Percentiles rank a stretch among this genome's conserved stretches.
phyloP scores from a whole-genome alignment of 2,329 filamentous ascomycete species.

The Phyllosticta paracitricarpa region DNA sequence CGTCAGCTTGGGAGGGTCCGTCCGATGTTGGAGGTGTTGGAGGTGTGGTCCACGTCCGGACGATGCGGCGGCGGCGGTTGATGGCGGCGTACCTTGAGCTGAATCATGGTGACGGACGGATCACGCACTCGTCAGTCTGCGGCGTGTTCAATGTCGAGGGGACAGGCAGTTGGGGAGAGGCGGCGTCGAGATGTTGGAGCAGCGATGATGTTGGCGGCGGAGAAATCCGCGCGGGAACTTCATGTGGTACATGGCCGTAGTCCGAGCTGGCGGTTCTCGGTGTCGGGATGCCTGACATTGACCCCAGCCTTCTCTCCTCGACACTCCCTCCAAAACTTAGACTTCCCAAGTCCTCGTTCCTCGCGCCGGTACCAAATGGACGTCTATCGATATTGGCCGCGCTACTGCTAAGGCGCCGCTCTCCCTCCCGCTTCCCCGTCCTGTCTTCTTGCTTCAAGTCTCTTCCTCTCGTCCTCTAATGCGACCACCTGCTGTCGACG shows the following conservation, averaged over 20 bases:
- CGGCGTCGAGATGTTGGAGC: conserved; percentile 6
- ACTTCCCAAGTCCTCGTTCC: not conserved
- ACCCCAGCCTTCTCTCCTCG: not conserved
- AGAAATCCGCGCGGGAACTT: conserved; percentile 1
- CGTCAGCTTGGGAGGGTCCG: not conserved
- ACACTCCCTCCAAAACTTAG: not conserved
- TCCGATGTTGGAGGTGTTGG: no score
- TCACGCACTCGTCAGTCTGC: not conserved
- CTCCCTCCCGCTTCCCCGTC: conserved; percentile 17
- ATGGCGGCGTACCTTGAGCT: conserved; percentile 29
- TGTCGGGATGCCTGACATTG: not conserved
- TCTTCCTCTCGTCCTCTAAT: conserved; percentile 11
- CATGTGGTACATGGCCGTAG: not conserved
- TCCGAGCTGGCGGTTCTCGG: conserved; percentile 4
- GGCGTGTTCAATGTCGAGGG: not conserved
- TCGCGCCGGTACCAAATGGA: not conserved
- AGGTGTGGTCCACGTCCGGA: no score
- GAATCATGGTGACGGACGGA: conserved; percentile 61
- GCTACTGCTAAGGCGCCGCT: conserved; percentile 13
- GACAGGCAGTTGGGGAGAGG: not conserved
- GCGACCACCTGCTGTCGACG: conserved; percentile 7
- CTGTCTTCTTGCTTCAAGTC: not conserved
- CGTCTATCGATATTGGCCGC: not conserved
- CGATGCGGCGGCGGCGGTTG: not conserved
- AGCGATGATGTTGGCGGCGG: conserved; percentile 2